These are phyloP conservation scores for Botrytis deweyae DNA, from an alignment of 2,329 filamentous ascomycete species.

Conservation along the genomic window DNA sequence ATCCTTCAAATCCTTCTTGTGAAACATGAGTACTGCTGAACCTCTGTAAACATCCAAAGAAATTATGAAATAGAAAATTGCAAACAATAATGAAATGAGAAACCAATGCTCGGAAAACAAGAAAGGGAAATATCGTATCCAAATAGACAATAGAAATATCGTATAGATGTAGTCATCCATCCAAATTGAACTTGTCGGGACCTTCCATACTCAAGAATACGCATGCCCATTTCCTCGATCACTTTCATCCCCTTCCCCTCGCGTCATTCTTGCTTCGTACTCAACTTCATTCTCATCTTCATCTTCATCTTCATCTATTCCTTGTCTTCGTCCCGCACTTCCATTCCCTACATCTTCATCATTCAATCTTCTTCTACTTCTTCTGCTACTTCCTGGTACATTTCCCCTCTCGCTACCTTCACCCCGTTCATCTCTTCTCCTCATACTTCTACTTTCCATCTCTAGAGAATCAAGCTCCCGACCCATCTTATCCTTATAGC, in stretches of 20 bases:
- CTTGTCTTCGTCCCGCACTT: background rate
- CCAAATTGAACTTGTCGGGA: background rate
- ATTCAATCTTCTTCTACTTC: background rate
- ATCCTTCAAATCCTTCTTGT: background rate
- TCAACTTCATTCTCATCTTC: background rate
- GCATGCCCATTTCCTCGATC: background rate
- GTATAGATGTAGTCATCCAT: too few relatives aligned
- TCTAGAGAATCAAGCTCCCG: slow-evolving; percentile 10
- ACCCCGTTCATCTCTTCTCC: background rate
- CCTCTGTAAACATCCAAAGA: background rate
- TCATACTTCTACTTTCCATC: background rate
- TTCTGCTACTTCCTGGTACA: background rate
- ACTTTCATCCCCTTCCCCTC: background rate
- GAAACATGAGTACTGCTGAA: background rate
- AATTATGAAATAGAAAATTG: background rate
- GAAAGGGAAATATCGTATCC: background rate
- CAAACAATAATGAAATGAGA: background rate
- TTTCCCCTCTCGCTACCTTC: rapidly evolving
- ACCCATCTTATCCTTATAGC: slow-evolving; percentile 16
- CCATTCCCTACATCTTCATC: background rate
- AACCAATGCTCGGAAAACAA: background rate
- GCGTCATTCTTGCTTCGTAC: too few relatives aligned
- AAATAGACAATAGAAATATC: background rate
- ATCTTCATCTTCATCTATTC: background rate
- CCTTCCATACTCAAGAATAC: background rate